Evolutionary conservation across 2,329 filamentous ascomycete species (phyloP).

Genomic region (Fusarium heterosporum): DNA sequence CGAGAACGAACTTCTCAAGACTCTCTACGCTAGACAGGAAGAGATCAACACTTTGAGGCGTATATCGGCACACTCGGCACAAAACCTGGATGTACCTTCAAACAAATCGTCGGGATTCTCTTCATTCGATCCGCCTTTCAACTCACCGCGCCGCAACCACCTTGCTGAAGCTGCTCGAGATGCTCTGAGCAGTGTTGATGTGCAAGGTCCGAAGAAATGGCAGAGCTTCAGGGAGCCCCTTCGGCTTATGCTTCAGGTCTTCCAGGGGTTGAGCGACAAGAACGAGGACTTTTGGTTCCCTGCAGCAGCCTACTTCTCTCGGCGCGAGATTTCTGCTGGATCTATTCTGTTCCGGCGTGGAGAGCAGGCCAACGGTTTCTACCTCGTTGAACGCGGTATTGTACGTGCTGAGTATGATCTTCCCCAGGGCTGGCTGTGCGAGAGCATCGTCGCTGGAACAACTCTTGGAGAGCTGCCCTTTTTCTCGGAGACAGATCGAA

Average conservation of each 20-base stretch:
- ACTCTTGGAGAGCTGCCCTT: constrained; percentile 97
- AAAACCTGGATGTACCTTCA: constrained; percentile 62
- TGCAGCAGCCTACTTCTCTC: constrained; percentile 78
- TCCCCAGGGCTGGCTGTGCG: constrained; percentile 88
- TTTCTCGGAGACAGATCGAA: constrained; percentile 89
- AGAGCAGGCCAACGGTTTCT: constrained; percentile 84
- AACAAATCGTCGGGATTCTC: constrained; percentile 50
- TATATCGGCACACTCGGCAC: constrained; percentile 55
- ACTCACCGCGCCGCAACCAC: constrained; percentile 83
- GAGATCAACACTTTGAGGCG: constrained; percentile 62
- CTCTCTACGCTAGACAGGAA: constrained; percentile 78
- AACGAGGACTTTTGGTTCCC: constrained; percentile 98
- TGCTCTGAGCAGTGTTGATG: constrained; percentile 75
- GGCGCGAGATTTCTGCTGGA: constrained; percentile 74
- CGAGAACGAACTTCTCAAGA: constrained; percentile 91
- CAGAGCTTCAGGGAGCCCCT: constrained; percentile 90
- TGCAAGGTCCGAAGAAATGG: constrained; percentile 75
- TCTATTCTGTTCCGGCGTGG: constrained; percentile 82
- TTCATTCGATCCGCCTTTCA: constrained; percentile 63
- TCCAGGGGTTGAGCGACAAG: constrained; percentile 84
- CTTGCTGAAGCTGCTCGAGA: constrained; percentile 82
- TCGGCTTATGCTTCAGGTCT: constrained; percentile 93
- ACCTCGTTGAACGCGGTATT: constrained; percentile 89
- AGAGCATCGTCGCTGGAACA: constrained; percentile 92
- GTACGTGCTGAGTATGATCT: constrained; percentile 90